A percentile compares a stretch with the other conserved stretches of the same genome.
These are phyloP conservation scores for Kwoniella newhampshirensis DNA, from an alignment of 768 basidiomycete species.

Conservation along the genomic window DNA sequence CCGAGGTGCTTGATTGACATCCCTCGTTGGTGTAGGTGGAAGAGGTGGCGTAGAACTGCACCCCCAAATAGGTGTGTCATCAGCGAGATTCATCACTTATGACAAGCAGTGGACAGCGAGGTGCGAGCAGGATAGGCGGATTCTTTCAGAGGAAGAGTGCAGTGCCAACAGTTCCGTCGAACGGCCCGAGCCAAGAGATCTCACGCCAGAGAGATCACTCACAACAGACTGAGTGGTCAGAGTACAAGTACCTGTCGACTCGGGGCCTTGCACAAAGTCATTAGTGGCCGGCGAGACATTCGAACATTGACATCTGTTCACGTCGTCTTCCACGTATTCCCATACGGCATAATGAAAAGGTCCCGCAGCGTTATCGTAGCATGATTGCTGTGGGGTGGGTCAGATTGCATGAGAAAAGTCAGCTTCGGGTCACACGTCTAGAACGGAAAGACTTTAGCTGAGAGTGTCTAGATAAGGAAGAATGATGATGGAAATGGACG, in stretches of 20 bases:
- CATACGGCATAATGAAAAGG: slow-evolving; percentile 7
- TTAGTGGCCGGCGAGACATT: neutral
- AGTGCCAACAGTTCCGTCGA: no score
- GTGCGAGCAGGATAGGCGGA: no score
- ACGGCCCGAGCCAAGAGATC: no score
- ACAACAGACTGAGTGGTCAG: slow-evolving; percentile 2
- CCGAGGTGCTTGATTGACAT: slow-evolving; percentile 4
- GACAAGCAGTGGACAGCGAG: no score
- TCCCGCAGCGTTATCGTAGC: neutral
- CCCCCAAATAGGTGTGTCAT: neutral
- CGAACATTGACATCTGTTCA: slow-evolving; percentile 12
- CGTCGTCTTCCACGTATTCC: slow-evolving; percentile 1
- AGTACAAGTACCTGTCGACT: slow-evolving; percentile 6
- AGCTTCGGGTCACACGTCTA: no score
- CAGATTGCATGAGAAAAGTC: no score
- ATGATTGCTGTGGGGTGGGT: neutral
- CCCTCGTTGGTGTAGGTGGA: slow-evolving; percentile 7
- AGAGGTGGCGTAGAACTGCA: slow-evolving; percentile 5
- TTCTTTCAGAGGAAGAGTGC: no score
- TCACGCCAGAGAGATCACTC: no score
- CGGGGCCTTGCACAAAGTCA: neutral
- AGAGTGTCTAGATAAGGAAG: no score
- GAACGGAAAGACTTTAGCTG: no score
- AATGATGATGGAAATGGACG: no score
- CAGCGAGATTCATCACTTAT: no score